Evolutionary conservation across 306 rosid species (phyloP), one percentile per base, ranked within the genome.

Genomic region (Dalbergia cochinchinensis): DNA sequence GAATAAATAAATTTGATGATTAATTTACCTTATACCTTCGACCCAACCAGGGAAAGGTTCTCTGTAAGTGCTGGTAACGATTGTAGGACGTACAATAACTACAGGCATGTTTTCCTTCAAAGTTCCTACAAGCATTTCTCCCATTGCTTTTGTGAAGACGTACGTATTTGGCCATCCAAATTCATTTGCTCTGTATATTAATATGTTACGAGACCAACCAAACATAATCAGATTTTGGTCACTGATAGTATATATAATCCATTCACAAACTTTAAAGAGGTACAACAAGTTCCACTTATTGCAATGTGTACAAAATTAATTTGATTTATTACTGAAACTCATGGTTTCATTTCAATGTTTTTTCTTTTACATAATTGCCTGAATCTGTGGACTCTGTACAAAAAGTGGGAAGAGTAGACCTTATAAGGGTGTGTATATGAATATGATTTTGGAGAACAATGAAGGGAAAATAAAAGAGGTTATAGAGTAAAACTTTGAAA

Each of bases 21-120:
- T 83, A 44, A 44, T 44, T 54, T 77, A 93, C 98, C 98, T 91
- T 12, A 86, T 12, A 34, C 98, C 97, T 88, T 94, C 98, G 0
- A 90, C 72, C 97, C 97, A 92, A 19, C 98, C 98, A 1, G 97
- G 90, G 60, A 94, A 94, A 7, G 98, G 98, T 73, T 94, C 97
- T 82, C 11, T 92, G 66, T 50, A 88, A 75, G 98, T 92, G 55
- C 98, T 90, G 7, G 91, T 84, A 59, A 94, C 53, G 0, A 92
- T 89, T 10, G 97, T 89, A 11, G 97, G 97, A 51, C 98, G 91
- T 3, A 92, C 9, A 65, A 89, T 85, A 48, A 84, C 84, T 15
- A 86, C 73, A 1, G 92, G 65, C 59, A 85, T 1, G 1, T 89
- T 60, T 22, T 67, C 86, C 65, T 89, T 90, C 6, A 73, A 11